These are phyloP conservation scores for Yarrowia keelungensis DNA, from an alignment of 805 yeast species.

Conservation along the genomic window DNA sequence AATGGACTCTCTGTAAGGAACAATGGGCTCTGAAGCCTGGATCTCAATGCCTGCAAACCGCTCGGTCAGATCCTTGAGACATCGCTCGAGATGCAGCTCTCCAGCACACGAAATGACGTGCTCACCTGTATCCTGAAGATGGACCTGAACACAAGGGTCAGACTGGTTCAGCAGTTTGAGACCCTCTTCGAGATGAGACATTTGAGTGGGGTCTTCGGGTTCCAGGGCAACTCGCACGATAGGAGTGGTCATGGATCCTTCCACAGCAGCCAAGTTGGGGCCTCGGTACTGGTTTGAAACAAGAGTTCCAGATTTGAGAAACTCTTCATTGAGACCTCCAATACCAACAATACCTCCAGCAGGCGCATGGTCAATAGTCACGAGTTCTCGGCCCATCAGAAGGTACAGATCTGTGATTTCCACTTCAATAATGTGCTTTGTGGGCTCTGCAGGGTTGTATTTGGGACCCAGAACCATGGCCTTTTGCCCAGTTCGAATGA, in stretches of 20 bases:
- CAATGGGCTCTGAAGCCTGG: conserved; percentile 86
- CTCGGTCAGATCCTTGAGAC: conserved; percentile 86
- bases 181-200: conserved; percentile 78
- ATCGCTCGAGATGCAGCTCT: conserved; percentile 92
- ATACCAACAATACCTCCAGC: conserved; percentile 96
- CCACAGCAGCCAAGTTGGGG: conserved; percentile 78
- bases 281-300: conserved; percentile 65
- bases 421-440: conserved; percentile 62
- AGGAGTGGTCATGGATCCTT: conserved; percentile 62
- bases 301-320: conserved; percentile 87
- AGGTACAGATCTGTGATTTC: conserved; percentile 74
- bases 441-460: conserved; percentile 70
- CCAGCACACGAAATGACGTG: conserved; percentile 95
- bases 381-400: conserved; percentile 91
- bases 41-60: conserved; percentile 92
- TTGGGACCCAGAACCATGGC: conserved; percentile 85
- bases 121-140: conserved; percentile 88
- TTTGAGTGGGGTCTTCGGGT: conserved; percentile 83
- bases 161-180: conserved; percentile 79
- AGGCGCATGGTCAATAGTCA: conserved; percentile 79
- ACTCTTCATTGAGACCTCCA: conserved; percentile 83
- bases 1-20: conserved; percentile 91
- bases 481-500: conserved; percentile 74
- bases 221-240: conserved; percentile 96
- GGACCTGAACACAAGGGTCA: conserved; percentile 93